phyloP scores from a whole-genome alignment of 768 basidiomycete genomes.

The Rhizopogon sp. region DNA sequence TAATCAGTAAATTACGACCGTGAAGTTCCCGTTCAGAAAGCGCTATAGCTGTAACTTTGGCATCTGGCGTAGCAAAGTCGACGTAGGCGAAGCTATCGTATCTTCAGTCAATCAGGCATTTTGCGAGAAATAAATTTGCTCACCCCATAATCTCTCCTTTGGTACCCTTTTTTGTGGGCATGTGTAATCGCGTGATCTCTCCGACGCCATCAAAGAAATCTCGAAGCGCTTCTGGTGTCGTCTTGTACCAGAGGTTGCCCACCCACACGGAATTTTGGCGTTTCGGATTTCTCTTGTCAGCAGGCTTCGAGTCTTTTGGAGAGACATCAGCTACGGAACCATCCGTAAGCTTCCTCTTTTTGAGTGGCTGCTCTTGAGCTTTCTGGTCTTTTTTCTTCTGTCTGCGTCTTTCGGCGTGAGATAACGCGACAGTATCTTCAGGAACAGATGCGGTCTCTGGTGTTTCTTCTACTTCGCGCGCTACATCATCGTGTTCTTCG shows the following conservation, averaged over 20 bases:
- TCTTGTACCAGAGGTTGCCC: slow-evolving; percentile 90
- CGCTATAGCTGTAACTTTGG: slow-evolving; percentile 69
- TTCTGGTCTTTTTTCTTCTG: slow-evolving; percentile 43
- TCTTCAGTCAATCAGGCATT: not conserved
- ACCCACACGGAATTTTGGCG: slow-evolving; percentile 93
- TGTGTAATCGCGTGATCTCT: slow-evolving; percentile 75
- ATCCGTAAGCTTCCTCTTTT: slow-evolving; percentile 46
- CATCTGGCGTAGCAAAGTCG: slow-evolving; percentile 79
- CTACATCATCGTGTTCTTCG: slow-evolving; percentile 16
- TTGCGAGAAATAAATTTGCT: slow-evolving; percentile 23
- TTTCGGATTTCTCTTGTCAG: slow-evolving; percentile 31
- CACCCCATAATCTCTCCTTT: slow-evolving; percentile 77
- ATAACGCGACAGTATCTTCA: slow-evolving; percentile 49
- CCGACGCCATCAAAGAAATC: slow-evolving; percentile 67
- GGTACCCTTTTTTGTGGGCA: slow-evolving; percentile 72
- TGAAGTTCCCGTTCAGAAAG: slow-evolving; percentile 79
- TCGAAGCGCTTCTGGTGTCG: slow-evolving; percentile 67
- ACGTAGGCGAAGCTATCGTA: slow-evolving; percentile 86
- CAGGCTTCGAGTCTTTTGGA: slow-evolving; percentile 5
- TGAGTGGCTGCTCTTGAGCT: slow-evolving; percentile 23
- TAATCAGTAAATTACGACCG: slow-evolving; percentile 87
- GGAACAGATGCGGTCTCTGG: slow-evolving; percentile 5
- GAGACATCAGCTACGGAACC: not conserved
- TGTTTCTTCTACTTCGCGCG: slow-evolving; percentile 7
- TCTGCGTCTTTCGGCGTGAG: slow-evolving; percentile 68